A percentile compares a stretch with the other conserved stretches of the same genome.
Evolutionary conservation across 2,329 filamentous ascomycete genomes (phyloP).

Genomic region (Albophoma yamanashiensis): DNA sequence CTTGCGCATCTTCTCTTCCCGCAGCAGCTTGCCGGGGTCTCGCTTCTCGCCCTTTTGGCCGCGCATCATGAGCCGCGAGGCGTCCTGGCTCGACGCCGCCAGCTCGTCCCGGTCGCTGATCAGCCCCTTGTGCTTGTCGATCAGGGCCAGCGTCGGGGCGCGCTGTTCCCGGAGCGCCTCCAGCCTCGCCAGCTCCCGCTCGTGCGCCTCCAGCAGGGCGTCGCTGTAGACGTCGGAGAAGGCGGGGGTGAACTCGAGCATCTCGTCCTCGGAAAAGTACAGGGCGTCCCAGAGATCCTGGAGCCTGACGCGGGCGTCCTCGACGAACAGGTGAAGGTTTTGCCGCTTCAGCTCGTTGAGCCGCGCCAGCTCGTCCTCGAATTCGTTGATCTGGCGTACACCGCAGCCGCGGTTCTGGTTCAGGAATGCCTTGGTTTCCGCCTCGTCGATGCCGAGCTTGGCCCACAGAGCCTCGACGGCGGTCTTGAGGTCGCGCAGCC

Average conservation of each 20-base stretch:
- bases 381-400: slow-evolving; percentile 86
- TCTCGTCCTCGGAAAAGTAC: slow-evolving; percentile 95
- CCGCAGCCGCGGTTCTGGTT: slow-evolving; percentile 85
- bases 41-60: slow-evolving; percentile 89
- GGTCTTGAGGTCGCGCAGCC: slow-evolving; percentile 60
- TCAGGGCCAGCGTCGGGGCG: slow-evolving; percentile 67
- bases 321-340: slow-evolving; percentile 90
- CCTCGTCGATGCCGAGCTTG: slow-evolving; percentile 72
- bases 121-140: slow-evolving; percentile 74
- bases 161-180: slow-evolving; percentile 80
- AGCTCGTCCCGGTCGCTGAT: slow-evolving; percentile 82
- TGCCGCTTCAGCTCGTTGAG: slow-evolving; percentile 90
- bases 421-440: slow-evolving; percentile 75
- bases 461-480: slow-evolving; percentile 85
- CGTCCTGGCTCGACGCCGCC: slow-evolving; percentile 84
- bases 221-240: slow-evolving; percentile 98
- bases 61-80: slow-evolving; percentile 82
- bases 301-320: slow-evolving; percentile 81
- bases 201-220: slow-evolving; percentile 86
- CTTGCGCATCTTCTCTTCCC: slow-evolving; percentile 98
- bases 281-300: slow-evolving; percentile 92
- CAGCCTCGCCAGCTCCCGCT: slow-evolving; percentile 76
- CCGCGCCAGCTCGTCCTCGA: slow-evolving; percentile 77
- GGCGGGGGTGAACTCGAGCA: slow-evolving; percentile 94
- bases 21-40: slow-evolving; percentile 83